Percentiles rank a stretch among this genome's conserved stretches.
Evolutionary conservation across 1,139 yeast genomes (phyloP).

Genomic region (Lodderomyces theae): DNA sequence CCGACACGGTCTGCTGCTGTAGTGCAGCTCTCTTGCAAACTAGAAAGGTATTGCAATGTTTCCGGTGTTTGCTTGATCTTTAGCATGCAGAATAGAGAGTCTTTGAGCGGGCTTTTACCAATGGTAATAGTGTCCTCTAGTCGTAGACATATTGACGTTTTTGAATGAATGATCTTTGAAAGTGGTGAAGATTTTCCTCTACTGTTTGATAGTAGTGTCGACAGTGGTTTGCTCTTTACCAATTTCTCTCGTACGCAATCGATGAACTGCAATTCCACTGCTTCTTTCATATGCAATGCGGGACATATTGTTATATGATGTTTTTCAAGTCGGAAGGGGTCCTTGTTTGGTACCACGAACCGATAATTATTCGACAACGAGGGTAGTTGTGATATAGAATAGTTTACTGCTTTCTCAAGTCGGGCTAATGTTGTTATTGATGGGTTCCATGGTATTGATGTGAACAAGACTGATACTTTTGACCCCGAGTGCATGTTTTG

Average conservation of each 20-base stretch:
- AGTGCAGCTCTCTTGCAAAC: background rate
- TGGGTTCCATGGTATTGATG: constrained; percentile 14
- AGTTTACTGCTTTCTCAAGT: constrained; percentile 6
- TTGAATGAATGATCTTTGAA: background rate
- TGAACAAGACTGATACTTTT: constrained; percentile 5
- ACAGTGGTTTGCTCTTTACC: background rate
- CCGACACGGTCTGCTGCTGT: background rate
- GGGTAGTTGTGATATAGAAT: constrained; percentile 7
- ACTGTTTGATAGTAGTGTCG: background rate
- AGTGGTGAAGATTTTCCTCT: background rate
- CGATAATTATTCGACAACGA: constrained; percentile 9
- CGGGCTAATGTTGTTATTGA: constrained; percentile 1
- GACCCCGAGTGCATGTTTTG: constrained; percentile 7
- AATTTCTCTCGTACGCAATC: background rate
- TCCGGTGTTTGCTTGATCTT: constrained; percentile 4
- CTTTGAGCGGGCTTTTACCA: constrained; percentile 4
- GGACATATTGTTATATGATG: constrained; percentile 11
- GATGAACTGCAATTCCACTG: background rate
- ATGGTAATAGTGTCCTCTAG: constrained; percentile 3
- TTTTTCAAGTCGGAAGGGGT: constrained; percentile 7
- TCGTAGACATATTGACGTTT: constrained; percentile 5
- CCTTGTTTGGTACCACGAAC: constrained; percentile 9
- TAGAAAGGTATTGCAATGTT: background rate
- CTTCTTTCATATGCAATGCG: background rate
- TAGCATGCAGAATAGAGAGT: constrained; percentile 3